phyloP scores from a whole-genome alignment of 1,139 yeast genomes.

The Taphrina deformans region DNA sequence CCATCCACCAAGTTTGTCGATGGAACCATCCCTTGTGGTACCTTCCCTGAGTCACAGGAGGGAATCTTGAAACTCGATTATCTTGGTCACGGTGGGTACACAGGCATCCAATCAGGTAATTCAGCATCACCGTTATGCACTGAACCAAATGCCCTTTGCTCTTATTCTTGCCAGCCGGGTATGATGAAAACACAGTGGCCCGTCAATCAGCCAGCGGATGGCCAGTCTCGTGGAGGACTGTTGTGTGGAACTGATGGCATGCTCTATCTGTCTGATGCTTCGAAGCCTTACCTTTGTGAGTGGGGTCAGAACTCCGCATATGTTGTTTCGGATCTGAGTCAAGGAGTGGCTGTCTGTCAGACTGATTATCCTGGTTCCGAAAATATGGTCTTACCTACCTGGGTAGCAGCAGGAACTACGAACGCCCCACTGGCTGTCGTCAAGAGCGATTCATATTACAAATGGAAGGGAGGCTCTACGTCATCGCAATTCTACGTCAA shows the following conservation, averaged over 20 bases:
- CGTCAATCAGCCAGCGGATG: conserved; percentile 72
- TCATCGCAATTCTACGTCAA: conserved; percentile 96
- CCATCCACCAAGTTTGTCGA: conserved; percentile 69
- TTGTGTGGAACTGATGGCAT: conserved; percentile 66
- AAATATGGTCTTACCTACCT: conserved; percentile 93
- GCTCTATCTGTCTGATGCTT: conserved; percentile 73
- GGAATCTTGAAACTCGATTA: conserved; percentile 86
- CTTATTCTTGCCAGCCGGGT: conserved; percentile 95
- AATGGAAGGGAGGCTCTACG: conserved; percentile 75
- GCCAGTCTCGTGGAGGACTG: conserved; percentile 90
- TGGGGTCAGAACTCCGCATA: conserved; percentile 74
- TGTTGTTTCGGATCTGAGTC: conserved; percentile 63
- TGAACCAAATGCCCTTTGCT: conserved; percentile 79
- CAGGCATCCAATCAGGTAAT: conserved; percentile 67
- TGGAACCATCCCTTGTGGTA: conserved; percentile 71
- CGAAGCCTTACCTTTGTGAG: conserved; percentile 67
- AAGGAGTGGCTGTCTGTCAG: conserved; percentile 84
- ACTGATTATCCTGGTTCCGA: conserved; percentile 99
- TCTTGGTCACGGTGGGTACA: conserved; percentile 87
- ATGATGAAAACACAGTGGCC: conserved; percentile 99
- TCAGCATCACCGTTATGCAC: conserved; percentile 57
- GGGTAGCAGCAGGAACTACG: conserved; percentile 65
- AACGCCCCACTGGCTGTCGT: conserved; percentile 70
- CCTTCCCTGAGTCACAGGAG: conserved; percentile 77
- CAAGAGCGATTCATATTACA: conserved; percentile 70